A percentile compares a stretch with the other conserved stretches of the same genome.
These are phyloP conservation scores for Aspergillus sp. DNA, from an alignment of 2,329 filamentous ascomycete species.

Conservation along the genomic window DNA sequence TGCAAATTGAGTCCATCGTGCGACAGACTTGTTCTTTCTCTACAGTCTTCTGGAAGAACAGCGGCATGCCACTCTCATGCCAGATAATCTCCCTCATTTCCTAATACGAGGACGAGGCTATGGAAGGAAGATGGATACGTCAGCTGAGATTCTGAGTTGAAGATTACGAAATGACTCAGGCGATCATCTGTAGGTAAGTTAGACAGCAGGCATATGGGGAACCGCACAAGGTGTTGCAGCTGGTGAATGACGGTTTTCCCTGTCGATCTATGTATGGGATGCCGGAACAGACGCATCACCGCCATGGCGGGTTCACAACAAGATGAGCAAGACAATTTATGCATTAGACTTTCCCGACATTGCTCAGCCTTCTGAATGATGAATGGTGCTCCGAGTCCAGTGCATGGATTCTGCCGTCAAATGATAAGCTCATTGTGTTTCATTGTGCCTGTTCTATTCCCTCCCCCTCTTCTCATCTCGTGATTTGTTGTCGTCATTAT, in stretches of 20 bases:
- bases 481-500: not conserved
- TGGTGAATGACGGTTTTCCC: not conserved
- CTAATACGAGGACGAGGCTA: not conserved
- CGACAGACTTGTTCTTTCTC: not conserved
- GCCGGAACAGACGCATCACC: not conserved
- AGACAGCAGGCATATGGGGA: not conserved
- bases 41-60: not conserved
- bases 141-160: not conserved
- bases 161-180: not conserved
- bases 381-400: not conserved
- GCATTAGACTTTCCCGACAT: not conserved
- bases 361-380: not conserved
- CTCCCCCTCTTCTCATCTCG: not conserved
- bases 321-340: not conserved
- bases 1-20: not conserved
- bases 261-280: conserved; percentile 1
- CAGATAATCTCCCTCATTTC: not conserved
- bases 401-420: not conserved
- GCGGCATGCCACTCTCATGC: not conserved
- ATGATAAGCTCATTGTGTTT: not conserved
- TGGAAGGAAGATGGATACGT: not conserved
- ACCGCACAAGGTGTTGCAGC: not conserved
- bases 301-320: not conserved
- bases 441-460: not conserved
- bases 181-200: not conserved